A percentile compares a stretch with the other conserved stretches of the same genome.
phyloP scores from a whole-genome alignment of 2,329 filamentous ascomycete species.

The Trichoderma atroviride region DNA sequence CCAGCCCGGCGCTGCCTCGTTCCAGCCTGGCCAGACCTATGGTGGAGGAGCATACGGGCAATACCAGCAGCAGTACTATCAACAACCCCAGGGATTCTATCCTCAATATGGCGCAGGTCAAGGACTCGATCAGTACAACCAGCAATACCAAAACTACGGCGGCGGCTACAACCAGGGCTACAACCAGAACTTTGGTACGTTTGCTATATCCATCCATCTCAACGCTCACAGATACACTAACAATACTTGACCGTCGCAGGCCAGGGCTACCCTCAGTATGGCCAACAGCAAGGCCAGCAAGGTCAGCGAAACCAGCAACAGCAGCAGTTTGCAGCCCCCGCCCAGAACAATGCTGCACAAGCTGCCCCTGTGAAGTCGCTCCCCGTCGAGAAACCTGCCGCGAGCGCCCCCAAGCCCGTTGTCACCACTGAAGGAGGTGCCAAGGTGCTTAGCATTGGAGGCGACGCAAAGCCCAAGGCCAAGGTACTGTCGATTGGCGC shows the following conservation, averaged over 20 bases:
- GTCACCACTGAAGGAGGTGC: slow-evolving; percentile 58
- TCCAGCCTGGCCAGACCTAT: slow-evolving; percentile 72
- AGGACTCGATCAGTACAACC: slow-evolving; percentile 56
- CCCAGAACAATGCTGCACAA: slow-evolving; percentile 44
- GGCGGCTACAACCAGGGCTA: slow-evolving; percentile 56
- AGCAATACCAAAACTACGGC: slow-evolving; percentile 56
- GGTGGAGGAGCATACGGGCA: slow-evolving; percentile 58
- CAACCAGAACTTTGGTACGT: slow-evolving; percentile 48
- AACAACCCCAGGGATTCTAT: slow-evolving; percentile 60
- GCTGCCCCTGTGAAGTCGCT: slow-evolving; percentile 45
- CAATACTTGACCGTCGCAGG: slow-evolving; percentile 34
- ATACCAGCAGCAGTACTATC: slow-evolving; percentile 59
- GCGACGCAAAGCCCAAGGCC: slow-evolving; percentile 54
- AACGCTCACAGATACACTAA: neutral
- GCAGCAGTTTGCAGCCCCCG: slow-evolving; percentile 33
- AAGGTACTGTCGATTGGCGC: slow-evolving; percentile 51
- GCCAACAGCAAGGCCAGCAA: slow-evolving; percentile 44
- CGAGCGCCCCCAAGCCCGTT: slow-evolving; percentile 53
- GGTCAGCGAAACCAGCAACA: slow-evolving; percentile 27
- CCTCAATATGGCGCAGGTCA: slow-evolving; percentile 56
- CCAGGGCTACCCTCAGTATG: slow-evolving; percentile 58
- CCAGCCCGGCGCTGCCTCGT: slow-evolving; percentile 63
- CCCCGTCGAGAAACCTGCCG: slow-evolving; percentile 42
- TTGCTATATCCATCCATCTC: slow-evolving; percentile 13
- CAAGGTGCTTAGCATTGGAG: slow-evolving; percentile 72